phyloP scores from a whole-genome alignment of 2,329 filamentous ascomycete species.

The Sarocladium oryzae region DNA sequence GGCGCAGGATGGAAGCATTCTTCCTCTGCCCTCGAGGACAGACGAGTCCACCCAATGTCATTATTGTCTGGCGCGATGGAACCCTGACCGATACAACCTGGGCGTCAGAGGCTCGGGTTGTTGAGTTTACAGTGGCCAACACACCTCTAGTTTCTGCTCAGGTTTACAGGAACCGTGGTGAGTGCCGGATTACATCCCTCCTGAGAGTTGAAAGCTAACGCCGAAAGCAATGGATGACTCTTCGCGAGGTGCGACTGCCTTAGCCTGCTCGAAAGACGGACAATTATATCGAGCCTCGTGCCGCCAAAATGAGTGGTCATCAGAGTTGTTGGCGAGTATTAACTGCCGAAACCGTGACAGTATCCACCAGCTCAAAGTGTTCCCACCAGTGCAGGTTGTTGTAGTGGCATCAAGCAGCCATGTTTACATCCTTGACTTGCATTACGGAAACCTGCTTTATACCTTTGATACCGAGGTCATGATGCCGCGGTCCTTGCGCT shows the following conservation, averaged over 20 bases:
- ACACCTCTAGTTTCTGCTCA: constrained; percentile 45
- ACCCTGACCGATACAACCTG: constrained; percentile 52
- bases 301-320: constrained; percentile 37
- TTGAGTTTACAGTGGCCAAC: constrained; percentile 40
- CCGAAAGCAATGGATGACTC: not conserved
- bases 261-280: constrained; percentile 40
- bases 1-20: constrained; percentile 55
- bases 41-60: constrained; percentile 37
- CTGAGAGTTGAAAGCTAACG: constrained; percentile 1
- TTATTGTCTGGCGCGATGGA: constrained; percentile 60
- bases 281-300: constrained; percentile 42
- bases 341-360: constrained; percentile 37
- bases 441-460: constrained; percentile 44
- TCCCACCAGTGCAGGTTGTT: constrained; percentile 53
- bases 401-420: constrained; percentile 51
- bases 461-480: constrained; percentile 55
- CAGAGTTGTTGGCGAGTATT: constrained; percentile 19
- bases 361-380: constrained; percentile 48
- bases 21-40: constrained; percentile 48
- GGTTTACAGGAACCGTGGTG: constrained; percentile 39
- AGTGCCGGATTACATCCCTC: not conserved
- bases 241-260: constrained; percentile 23
- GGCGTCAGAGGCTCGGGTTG: constrained; percentile 31
- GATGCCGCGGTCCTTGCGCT: constrained; percentile 52
- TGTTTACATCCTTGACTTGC: constrained; percentile 50